phyloP scores from a whole-genome alignment of 2,329 filamentous ascomycete genomes.

The Rhinocladiella mackenziei region DNA sequence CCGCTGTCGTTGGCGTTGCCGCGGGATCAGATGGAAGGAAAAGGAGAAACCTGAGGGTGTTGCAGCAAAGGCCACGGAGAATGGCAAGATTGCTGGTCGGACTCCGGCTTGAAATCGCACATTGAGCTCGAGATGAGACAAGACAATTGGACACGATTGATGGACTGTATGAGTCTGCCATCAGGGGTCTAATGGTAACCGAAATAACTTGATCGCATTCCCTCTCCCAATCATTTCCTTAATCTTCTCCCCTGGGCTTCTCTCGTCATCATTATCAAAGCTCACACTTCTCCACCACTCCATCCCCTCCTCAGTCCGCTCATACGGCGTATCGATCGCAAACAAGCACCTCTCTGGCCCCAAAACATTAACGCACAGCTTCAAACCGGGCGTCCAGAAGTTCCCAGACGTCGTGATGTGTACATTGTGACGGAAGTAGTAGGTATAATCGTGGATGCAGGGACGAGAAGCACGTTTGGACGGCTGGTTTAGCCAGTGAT shows the following conservation, averaged over 20 bases:
- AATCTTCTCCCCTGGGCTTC: too few species aligned
- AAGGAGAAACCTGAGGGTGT: slow-evolving; percentile 5
- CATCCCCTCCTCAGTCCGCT: slow-evolving; percentile 16
- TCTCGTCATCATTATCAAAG: too few species aligned
- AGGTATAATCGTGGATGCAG: slow-evolving; percentile 17
- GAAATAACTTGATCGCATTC: too few species aligned
- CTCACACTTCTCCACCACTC: too few species aligned
- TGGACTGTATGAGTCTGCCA: too few species aligned
- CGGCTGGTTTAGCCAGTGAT: slow-evolving; percentile 43
- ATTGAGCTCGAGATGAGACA: too few species aligned
- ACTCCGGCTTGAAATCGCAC: too few species aligned
- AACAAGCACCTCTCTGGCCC: slow-evolving; percentile 38
- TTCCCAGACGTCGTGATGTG: slow-evolving; percentile 41
- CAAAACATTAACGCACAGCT: slow-evolving; percentile 38
- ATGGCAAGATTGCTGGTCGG: slow-evolving; percentile 10
- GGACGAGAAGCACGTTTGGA: slow-evolving; percentile 32
- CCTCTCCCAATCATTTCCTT: too few species aligned
- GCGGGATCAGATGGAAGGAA: slow-evolving; percentile 17
- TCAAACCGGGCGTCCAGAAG: slow-evolving; percentile 38
- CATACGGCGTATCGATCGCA: slow-evolving; percentile 34
- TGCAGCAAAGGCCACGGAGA: background rate
- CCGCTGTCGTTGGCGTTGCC: slow-evolving; percentile 20
- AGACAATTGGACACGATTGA: too few species aligned
- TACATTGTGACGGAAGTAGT: slow-evolving; percentile 39
- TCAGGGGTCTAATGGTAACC: too few species aligned